These are phyloP conservation scores for Fusarium sp. DNA, from an alignment of 2,329 filamentous ascomycete species.

Conservation along the genomic window DNA sequence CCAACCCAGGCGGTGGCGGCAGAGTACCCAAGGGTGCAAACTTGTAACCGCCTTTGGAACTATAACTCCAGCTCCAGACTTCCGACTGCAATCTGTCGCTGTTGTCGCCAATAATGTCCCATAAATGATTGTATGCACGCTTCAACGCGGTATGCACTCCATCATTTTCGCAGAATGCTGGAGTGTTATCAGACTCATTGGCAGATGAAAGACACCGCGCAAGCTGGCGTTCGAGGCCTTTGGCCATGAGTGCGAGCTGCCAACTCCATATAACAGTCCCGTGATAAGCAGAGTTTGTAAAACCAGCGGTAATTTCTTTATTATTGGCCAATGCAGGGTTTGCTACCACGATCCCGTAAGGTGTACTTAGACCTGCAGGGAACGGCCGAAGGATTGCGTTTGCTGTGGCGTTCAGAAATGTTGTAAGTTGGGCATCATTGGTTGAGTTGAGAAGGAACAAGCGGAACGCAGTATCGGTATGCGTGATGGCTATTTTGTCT, in stretches of 20 bases:
- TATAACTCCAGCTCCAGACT: slow-evolving; percentile 73
- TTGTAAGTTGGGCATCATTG: slow-evolving; percentile 67
- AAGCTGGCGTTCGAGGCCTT: slow-evolving; percentile 70
- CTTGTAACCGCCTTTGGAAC: slow-evolving; percentile 30
- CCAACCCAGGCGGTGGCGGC: slow-evolving; percentile 25
- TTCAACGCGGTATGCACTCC: slow-evolving; percentile 60
- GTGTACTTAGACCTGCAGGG: slow-evolving; percentile 69
- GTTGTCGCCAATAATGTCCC: slow-evolving; percentile 72
- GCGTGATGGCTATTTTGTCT: slow-evolving; percentile 68
- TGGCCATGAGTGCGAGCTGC: slow-evolving; percentile 74
- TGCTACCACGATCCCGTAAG: slow-evolving; percentile 69
- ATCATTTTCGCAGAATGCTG: slow-evolving; percentile 64
- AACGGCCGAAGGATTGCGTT: slow-evolving; percentile 70
- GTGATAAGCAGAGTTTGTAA: slow-evolving; percentile 69
- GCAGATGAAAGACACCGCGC: slow-evolving; percentile 58
- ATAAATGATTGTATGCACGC: slow-evolving; percentile 69
- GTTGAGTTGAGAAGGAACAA: slow-evolving; percentile 73
- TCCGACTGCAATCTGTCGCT: slow-evolving; percentile 64
- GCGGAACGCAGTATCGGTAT: slow-evolving; percentile 74
- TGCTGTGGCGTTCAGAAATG: slow-evolving; percentile 69
- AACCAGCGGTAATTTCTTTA: slow-evolving; percentile 63
- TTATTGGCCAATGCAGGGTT: slow-evolving; percentile 70
- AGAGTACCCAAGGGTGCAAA: slow-evolving; percentile 43
- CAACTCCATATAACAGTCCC: slow-evolving; percentile 75
- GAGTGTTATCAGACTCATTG: slow-evolving; percentile 32